phyloP scores from a whole-genome alignment of 176 grass and related monocot species.

The Oryza punctata region DNA sequence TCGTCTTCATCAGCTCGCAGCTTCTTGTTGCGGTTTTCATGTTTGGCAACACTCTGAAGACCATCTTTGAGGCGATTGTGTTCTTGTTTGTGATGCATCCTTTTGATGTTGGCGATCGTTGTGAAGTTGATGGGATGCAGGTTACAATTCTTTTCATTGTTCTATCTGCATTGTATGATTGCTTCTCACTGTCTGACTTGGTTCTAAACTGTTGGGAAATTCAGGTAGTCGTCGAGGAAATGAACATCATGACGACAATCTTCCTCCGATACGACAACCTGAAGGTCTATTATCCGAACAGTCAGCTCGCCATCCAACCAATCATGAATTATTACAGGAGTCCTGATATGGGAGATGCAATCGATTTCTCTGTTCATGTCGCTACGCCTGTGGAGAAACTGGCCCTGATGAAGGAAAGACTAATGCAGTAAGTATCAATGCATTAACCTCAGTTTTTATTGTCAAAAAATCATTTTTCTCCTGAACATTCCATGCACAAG shows the following conservation, averaged over 20 bases:
- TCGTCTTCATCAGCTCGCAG: slow-evolving; percentile 86
- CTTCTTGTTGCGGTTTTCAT: slow-evolving; percentile 75
- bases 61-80: slow-evolving; percentile 84
- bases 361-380: slow-evolving; percentile 80
- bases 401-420: slow-evolving; percentile 81
- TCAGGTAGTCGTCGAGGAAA: slow-evolving; percentile 94
- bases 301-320: slow-evolving; percentile 58
- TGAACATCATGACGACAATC: slow-evolving; percentile 96
- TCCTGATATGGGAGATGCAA: slow-evolving; percentile 88
- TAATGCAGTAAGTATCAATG: slow-evolving; percentile 57
- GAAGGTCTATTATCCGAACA: slow-evolving; percentile 90
- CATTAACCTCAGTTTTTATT: background rate
- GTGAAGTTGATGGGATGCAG: slow-evolving; percentile 83
- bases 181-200: slow-evolving; percentile 1
- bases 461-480: background rate
- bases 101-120: slow-evolving; percentile 92
- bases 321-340: slow-evolving; percentile 94
- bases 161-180: background rate
- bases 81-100: slow-evolving; percentile 96
- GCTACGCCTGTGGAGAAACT: slow-evolving; percentile 80
- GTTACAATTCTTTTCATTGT: slow-evolving; percentile 21
- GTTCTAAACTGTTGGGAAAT: slow-evolving; percentile 16
- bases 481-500: background rate
- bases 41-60: slow-evolving; percentile 93
- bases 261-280: slow-evolving; percentile 94